phyloP scores from a whole-genome alignment of 129 eudicot genomes.

The Tagetes erecta region DNA sequence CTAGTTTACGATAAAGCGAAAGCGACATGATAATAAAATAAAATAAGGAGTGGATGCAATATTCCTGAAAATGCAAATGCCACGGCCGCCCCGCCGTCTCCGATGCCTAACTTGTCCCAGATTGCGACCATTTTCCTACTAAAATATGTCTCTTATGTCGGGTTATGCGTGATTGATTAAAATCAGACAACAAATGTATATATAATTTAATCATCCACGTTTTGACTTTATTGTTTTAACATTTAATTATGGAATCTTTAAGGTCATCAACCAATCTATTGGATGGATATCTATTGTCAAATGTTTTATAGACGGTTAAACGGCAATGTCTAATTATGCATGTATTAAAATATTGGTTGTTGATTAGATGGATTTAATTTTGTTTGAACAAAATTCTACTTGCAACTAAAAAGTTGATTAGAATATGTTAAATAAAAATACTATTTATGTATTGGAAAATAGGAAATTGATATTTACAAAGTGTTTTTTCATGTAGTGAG shows the following conservation, averaged over 20 bases:
- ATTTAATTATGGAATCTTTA: conserved; percentile 9
- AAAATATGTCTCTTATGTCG: conserved; percentile 29
- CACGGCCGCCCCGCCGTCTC: conserved; percentile 41
- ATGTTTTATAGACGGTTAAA: background rate
- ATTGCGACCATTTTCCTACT: conserved; percentile 26
- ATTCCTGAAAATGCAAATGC: conserved; percentile 25
- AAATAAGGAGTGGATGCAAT: conserved; percentile 2
- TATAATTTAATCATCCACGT: conserved; percentile 15
- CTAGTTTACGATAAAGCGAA: background rate
- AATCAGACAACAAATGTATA: conserved; percentile 7
- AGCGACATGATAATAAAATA: background rate
- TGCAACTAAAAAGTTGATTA: too few species aligned
- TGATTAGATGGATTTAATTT: too few species aligned
- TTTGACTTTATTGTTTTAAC: conserved; percentile 30
- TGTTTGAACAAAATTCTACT: too few species aligned
- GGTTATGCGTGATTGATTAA: conserved; percentile 39
- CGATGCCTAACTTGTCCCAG: conserved; percentile 34
- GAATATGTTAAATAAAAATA: too few species aligned
- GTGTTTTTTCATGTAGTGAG: too few species aligned
- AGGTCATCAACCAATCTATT: conserved; percentile 19
- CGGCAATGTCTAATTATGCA: too few species aligned
- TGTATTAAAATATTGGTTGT: too few species aligned
- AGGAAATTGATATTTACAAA: too few species aligned
- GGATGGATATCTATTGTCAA: background rate
- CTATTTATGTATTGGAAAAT: too few species aligned